These are phyloP conservation scores for Acanthamoeba pearcei DNA, from an alignment of 208 protist species.

Conservation along the genomic window DNA sequence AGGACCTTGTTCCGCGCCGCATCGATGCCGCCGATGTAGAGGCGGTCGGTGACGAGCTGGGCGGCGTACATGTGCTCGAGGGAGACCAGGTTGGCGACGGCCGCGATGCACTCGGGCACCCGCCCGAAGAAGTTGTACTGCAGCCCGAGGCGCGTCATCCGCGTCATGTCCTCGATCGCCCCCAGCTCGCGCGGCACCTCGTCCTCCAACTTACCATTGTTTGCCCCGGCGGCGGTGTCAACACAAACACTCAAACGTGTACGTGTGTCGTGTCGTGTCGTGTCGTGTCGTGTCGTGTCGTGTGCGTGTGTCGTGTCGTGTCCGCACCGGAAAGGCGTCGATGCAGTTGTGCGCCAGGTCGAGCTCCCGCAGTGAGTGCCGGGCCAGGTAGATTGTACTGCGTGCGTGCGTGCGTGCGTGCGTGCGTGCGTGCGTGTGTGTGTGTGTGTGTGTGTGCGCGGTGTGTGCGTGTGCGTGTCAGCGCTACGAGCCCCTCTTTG, in stretches of 20 bases:
- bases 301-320: background rate
- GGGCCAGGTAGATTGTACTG: background rate
- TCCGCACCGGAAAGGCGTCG: slow-evolving; percentile 50
- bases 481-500: background rate
- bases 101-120: slow-evolving; percentile 25
- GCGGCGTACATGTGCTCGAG: slow-evolving; percentile 34
- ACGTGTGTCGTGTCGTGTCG: too few species aligned
- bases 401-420: too few species aligned
- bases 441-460: too few species aligned
- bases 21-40: slow-evolving; percentile 67
- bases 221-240: background rate
- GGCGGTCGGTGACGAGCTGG: slow-evolving; percentile 37
- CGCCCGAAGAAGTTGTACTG: slow-evolving; percentile 51
- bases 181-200: slow-evolving; percentile 5
- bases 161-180: background rate
- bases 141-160: slow-evolving; percentile 20
- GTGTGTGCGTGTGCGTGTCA: too few species aligned
- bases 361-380: slow-evolving; percentile 29
- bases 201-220: background rate
- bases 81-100: slow-evolving; percentile 9
- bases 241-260: background rate
- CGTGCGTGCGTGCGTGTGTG: too few species aligned
- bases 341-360: slow-evolving; percentile 64
- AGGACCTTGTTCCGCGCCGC: slow-evolving; percentile 48
- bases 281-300: background rate